A percentile compares a stretch with the other conserved stretches of the same genome.
Evolutionary conservation across 2,329 filamentous ascomycete species (phyloP).

Genomic region (Scleromitrula shiraiana): DNA sequence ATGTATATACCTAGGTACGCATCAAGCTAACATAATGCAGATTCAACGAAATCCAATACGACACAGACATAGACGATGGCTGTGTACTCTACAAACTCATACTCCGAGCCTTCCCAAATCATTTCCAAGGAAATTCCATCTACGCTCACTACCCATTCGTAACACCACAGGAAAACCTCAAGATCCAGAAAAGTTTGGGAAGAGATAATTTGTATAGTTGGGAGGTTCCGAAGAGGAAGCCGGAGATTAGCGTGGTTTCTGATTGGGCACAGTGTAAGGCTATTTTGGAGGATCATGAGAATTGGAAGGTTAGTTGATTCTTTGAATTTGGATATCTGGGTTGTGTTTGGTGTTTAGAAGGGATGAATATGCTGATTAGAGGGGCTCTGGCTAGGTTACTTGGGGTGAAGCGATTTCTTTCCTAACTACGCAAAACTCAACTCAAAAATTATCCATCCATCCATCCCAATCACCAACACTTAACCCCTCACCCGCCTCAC

Average conservation of each 20-base stretch:
- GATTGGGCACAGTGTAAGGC: neutral
- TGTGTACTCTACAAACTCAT: conserved; percentile 80
- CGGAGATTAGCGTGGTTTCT: neutral
- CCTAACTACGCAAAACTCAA: neutral
- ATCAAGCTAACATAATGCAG: neutral
- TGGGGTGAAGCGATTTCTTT: neutral
- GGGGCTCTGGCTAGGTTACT: neutral
- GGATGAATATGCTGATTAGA: neutral
- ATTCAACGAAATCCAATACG: conserved; percentile 2
- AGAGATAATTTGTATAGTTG: conserved; percentile 19
- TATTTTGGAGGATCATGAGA: conserved; percentile 17
- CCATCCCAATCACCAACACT: neutral
- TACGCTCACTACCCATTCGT: conserved; percentile 59
- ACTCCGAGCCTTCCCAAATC: conserved; percentile 66
- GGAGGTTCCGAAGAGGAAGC: conserved; percentile 20
- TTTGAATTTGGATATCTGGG: neutral
- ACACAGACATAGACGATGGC: conserved; percentile 57
- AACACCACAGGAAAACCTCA: conserved; percentile 60
- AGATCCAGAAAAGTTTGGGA: conserved; percentile 57
- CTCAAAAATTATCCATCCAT: too few relatives aligned
- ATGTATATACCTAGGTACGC: neutral
- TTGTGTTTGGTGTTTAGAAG: neutral
- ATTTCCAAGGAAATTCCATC: conserved; percentile 67
- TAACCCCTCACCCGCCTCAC: neutral
- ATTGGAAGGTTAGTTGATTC: neutral